Base-by-base conservation (phyloP, 1,284 basidiomycete genomes). In the Ceratorhiza oryzae-sativae region DNA sequence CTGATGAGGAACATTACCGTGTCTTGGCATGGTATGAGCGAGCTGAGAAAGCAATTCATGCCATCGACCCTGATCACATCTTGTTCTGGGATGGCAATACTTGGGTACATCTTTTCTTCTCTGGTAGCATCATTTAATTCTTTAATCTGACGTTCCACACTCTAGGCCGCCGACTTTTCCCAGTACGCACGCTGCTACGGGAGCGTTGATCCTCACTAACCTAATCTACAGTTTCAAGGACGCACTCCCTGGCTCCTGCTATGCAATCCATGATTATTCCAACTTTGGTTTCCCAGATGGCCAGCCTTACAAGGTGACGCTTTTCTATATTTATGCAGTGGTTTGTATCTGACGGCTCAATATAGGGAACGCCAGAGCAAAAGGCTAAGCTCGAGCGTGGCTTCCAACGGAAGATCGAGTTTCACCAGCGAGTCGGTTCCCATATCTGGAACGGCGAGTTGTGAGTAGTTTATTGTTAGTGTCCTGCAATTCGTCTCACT, bases 381-480 rank as follows among this genome's bases (percentile, higher is more conserved):
- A 53, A 62, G 15, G 67, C 78, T 34, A 77, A 86, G 49, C 78
- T 92, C 75, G 79, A 78, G 73, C 80, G 83, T 70, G 85, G 84
- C 53, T 92, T 90, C 76, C 82, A 87, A 77, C 86, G 86, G 80
- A 92, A 93, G 79, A 75, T 77, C 27, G 76, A 77, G 46, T 80
- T 75, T 72, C 78, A 77, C 72, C 59, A 74, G 30, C 53, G 73
- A 3, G 56, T 71, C 32, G 70, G 76, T n/a, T 68, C 32, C 25
- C 90, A 88, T 67, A 89, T 90, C 15, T 91, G 90, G 90, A 91
- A 91, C 76, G 88, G 90, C 74, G 90, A 91, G 79, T 92, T 89
- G 67, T 71, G 30, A 62, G 68, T 27, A n/a, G 20, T 30, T n/a
- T 25, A 30, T 36, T n/a, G 30, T 27, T 2, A 6, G 6, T 30